phyloP scores from a whole-genome alignment of 2,329 filamentous ascomycete species.

The Polytolypa hystricis region DNA sequence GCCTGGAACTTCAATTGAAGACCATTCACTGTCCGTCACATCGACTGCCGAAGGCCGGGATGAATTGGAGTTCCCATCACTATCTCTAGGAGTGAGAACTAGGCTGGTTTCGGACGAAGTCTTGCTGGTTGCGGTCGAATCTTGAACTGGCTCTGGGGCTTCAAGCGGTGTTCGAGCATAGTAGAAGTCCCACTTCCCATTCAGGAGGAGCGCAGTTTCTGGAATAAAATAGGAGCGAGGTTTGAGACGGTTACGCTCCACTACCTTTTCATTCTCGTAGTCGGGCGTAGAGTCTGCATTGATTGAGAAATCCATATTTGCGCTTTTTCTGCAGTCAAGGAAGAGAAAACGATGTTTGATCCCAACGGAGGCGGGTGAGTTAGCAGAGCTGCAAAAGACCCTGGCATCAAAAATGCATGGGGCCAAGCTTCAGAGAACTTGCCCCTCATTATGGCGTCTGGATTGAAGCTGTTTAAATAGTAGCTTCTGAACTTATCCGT shows the following conservation, averaged over 20 bases:
- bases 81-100: not conserved
- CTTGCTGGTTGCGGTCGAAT: not conserved
- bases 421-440: no score
- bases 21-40: conserved; percentile 1
- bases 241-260: conserved; percentile 44
- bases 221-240: conserved; percentile 45
- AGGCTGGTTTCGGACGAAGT: not conserved
- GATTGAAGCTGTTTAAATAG: no score
- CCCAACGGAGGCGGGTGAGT: no score
- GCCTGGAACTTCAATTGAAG: conserved; percentile 48
- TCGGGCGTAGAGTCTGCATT: no score
- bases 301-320: no score
- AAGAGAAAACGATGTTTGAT: no score
- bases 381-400: no score
- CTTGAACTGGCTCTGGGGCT: conserved; percentile 20
- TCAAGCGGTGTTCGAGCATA: conserved; percentile 37
- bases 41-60: no score
- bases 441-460: no score
- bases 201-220: conserved; percentile 35
- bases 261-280: conserved; percentile 41
- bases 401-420: no score
- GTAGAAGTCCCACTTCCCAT: conserved; percentile 49
- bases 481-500: no score
- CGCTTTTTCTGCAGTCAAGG: no score
- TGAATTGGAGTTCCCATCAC: not conserved